Evolutionary conservation across 805 yeast species (phyloP).

Genomic region (Metschnikowia shivogae): DNA sequence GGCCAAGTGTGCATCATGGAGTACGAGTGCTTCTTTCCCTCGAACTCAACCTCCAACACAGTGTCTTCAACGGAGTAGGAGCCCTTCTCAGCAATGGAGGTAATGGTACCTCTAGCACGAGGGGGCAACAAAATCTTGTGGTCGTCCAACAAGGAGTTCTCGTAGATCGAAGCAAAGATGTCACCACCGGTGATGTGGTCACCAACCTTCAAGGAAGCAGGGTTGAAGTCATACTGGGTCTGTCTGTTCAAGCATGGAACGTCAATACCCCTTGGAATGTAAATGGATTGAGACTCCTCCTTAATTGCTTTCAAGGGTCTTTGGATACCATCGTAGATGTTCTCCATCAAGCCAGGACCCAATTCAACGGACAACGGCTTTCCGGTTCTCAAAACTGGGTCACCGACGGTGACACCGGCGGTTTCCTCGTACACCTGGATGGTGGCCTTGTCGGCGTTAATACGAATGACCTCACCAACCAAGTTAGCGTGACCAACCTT

Average conservation of each 20-base stretch:
- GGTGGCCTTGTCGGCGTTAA: constrained; percentile 94
- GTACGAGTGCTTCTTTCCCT: constrained; percentile 75
- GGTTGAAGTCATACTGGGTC: constrained; percentile 80
- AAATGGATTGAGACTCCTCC: constrained; percentile 83
- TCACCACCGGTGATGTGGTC: constrained; percentile 99
- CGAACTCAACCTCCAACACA: constrained; percentile 89
- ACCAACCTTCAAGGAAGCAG: constrained; percentile 76
- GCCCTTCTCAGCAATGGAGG: constrained; percentile 84
- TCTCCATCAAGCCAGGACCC: constrained; percentile 99
- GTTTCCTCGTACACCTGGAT: constrained; percentile 99
- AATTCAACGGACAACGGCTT: constrained; percentile 98
- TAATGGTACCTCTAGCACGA: constrained; percentile 96
- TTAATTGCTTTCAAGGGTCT: constrained; percentile 95
- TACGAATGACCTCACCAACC: constrained; percentile 98
- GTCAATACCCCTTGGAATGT: constrained; percentile 98
- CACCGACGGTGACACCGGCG: constrained; percentile 98
- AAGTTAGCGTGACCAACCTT: constrained; percentile 95
- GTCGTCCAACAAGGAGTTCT: constrained; percentile 86
- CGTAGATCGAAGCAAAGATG: constrained; percentile 88
- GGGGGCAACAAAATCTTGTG: constrained; percentile 97
- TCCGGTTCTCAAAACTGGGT: constrained; percentile 97
- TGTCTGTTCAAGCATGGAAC: constrained; percentile 91
- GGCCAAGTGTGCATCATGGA: constrained; percentile 99
- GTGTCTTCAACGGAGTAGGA: constrained; percentile 88
- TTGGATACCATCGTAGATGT: constrained; percentile 98